Conservation (phyloP, 2,329 filamentous ascomycete genomes). For the Leptographium wingfieldii region DNA sequence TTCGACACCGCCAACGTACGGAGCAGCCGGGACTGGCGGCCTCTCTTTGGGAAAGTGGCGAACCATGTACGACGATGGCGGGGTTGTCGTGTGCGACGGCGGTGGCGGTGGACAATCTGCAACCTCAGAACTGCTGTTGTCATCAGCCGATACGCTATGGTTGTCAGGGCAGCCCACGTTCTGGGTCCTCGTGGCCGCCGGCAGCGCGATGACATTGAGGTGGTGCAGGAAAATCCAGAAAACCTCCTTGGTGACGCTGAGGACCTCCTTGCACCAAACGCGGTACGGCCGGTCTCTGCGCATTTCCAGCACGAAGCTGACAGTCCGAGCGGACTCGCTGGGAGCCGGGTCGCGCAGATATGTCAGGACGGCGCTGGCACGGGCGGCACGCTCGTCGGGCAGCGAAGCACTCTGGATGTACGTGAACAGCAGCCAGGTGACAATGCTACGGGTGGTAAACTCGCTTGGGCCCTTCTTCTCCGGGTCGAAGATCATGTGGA, state of each 20-base stretch:
- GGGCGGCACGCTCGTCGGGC: conserved; percentile 46
- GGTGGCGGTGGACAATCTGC: conserved; percentile 17
- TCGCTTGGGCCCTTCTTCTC: conserved; percentile 96
- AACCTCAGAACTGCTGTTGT: not conserved
- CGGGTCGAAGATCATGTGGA: conserved; percentile 90
- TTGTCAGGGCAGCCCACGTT: not conserved
- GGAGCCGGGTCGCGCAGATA: conserved; percentile 73
- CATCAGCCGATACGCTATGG: no score
- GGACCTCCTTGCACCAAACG: conserved; percentile 86
- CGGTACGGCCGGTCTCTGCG: conserved; percentile 77
- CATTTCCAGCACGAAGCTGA: conserved; percentile 85
- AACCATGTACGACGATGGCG: conserved; percentile 48
- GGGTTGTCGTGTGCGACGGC: conserved; percentile 19
- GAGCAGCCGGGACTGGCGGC: conserved; percentile 82
- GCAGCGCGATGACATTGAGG: conserved; percentile 69
- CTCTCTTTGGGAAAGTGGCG: conserved; percentile 74
- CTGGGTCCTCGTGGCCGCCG: conserved; percentile 16
- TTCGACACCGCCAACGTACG: conserved; percentile 93
- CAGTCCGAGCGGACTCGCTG: conserved; percentile 60
- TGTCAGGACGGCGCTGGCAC: conserved; percentile 60
- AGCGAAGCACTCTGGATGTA: conserved; percentile 64
- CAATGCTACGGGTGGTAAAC: conserved; percentile 83
- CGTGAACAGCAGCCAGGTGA: conserved; percentile 79
- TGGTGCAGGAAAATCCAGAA: conserved; percentile 99
- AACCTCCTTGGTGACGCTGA: conserved; percentile 90